Percentiles rank a stretch among this genome's conserved stretches.
Evolutionary conservation across 129 eudicot species (phyloP).

Genomic region (Pulicaria dysenterica): DNA sequence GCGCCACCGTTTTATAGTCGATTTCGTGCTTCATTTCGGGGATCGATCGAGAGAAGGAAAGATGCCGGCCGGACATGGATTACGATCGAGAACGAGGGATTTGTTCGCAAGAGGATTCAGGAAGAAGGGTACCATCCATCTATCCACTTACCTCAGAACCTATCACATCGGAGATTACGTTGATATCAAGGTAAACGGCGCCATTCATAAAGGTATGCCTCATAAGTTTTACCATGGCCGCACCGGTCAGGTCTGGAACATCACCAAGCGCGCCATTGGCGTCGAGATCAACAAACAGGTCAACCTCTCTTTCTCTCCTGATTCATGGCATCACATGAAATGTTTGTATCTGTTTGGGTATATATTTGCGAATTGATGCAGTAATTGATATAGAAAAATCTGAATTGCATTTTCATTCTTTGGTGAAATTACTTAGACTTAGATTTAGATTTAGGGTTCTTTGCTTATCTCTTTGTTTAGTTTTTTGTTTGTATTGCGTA

Average conservation of each 20-base stretch:
- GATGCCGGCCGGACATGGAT: constrained; percentile 98
- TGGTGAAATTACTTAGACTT: neutral
- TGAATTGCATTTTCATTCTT: neutral
- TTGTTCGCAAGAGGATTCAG: constrained; percentile 72
- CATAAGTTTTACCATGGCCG: constrained; percentile 97
- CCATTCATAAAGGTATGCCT: constrained; percentile 94
- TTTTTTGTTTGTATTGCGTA: neutral
- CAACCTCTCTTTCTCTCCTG: neutral
- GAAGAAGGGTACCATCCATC: constrained; percentile 75
- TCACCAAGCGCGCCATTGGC: constrained; percentile 93
- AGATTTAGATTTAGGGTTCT: constrained; percentile 9
- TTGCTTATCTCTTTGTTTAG: neutral
- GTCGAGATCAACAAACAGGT: constrained; percentile 98
- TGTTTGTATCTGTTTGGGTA: neutral
- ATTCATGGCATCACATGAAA: neutral
- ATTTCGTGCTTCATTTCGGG: neutral
- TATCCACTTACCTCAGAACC: constrained; percentile 67
- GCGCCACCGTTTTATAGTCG: neutral
- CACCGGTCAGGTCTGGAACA: constrained; percentile 96
- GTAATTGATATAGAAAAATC: neutral
- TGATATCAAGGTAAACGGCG: constrained; percentile 84
- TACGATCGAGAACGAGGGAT: constrained; percentile 75
- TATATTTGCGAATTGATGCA: neutral
- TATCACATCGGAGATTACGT: constrained; percentile 82
- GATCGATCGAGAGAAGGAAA: constrained; percentile 20